phyloP scores from a whole-genome alignment of 768 basidiomycete genomes.

The Boletellus emodensis region DNA sequence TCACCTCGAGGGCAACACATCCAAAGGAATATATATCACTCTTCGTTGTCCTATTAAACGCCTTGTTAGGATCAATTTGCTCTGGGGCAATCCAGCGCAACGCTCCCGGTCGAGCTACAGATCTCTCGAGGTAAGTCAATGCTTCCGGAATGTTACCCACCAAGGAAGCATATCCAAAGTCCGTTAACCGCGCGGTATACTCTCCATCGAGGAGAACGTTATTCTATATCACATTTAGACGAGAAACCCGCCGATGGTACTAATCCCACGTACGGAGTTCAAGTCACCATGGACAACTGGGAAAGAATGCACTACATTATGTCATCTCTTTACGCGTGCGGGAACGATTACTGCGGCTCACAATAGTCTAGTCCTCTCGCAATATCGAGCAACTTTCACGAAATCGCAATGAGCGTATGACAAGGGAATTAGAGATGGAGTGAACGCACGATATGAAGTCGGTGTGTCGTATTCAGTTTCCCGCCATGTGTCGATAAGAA shows the following conservation, averaged over 20 bases:
- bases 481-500: slow-evolving; percentile 10
- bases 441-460: background rate
- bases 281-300: too few species aligned
- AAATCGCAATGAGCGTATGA: too few species aligned
- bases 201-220: background rate
- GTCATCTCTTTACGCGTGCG: too few species aligned
- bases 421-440: background rate
- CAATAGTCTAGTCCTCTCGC: too few species aligned
- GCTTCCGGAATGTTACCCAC: background rate
- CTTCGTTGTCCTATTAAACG: background rate
- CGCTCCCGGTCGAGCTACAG: background rate
- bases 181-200: background rate
- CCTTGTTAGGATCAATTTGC: background rate
- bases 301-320: too few species aligned
- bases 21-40: background rate
- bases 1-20: background rate
- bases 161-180: background rate
- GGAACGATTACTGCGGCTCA: too few species aligned
- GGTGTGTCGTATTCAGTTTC: background rate
- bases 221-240: background rate
- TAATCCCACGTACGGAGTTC: too few species aligned
- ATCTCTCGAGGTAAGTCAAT: background rate
- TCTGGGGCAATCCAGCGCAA: background rate
- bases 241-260: too few species aligned
- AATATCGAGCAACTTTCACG: too few species aligned